Evolutionary conservation across 2,329 filamentous ascomycete genomes (phyloP), one percentile per base, ranked within the genome.

Genomic region (Blastomyces percursus): DNA sequence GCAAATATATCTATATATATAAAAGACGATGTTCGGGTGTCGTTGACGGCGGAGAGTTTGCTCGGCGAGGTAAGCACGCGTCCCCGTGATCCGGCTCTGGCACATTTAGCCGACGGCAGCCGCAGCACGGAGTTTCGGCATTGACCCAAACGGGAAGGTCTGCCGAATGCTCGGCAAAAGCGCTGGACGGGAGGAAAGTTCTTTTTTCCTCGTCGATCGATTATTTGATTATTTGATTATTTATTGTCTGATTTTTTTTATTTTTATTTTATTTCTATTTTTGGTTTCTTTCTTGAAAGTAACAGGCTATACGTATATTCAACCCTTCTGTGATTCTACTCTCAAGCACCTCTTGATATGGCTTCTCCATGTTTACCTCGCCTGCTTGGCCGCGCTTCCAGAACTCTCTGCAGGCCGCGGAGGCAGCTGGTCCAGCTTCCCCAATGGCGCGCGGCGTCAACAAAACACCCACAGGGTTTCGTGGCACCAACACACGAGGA

Each of bases 401-500:
- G 74, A 65, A 67, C 71, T 9, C 61, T 73, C 30, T 65, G 68
- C 38, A 64, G 65, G 44, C 54, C 66, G 60, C 67, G 68, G 59
- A 69, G 66, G 58, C 70, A 69, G 64, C 65, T 73, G 67, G 69
- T 71, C 66, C 71, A 69, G 62, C 68, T 60, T 69, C 67, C 71
- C 68, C 67, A 71, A 68, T 69, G 67, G 62, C 71, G 74, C 30
- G 68, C 72, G 9, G 82, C 85, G 63, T 91, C 90, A 19, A 84
- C 82, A 27, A 90, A 89, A 72, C 86, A 89, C 71, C 85, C 86
- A 3, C 79, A 79, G 61, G 82, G 81, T 67, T 89, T 89, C 72
- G 77, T 76, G 3, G 81, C 85, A 12, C 91, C 91, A 0, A 82
- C 87, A 0, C 78, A 84, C 54, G 82, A 86, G 63, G 91, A 96